Evolutionary conservation across 768 basidiomycete genomes (phyloP).

Genomic region (Albatrellus ellisii): DNA sequence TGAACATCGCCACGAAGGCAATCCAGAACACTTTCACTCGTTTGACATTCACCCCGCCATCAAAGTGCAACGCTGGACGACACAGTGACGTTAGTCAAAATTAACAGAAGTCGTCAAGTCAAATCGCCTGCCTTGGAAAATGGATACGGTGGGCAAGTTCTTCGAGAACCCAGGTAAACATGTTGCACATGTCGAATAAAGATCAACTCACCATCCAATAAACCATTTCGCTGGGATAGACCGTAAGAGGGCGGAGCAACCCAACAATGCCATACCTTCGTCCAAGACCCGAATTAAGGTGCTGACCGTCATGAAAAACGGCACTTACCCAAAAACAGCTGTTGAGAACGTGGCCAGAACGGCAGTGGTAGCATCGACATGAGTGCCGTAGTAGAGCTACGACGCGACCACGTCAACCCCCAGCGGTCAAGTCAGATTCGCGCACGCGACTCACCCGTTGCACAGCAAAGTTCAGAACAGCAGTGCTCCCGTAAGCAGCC

Average conservation of each 20-base stretch:
- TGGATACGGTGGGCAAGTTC: slow-evolving; percentile 45
- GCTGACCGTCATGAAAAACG: background rate
- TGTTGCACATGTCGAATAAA: background rate
- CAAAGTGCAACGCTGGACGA: slow-evolving; percentile 34
- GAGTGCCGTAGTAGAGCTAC: slow-evolving; percentile 46
- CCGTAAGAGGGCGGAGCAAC: slow-evolving; percentile 40
- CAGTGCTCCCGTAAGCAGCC: slow-evolving; percentile 36
- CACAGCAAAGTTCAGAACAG: slow-evolving; percentile 49
- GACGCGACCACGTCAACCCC: background rate
- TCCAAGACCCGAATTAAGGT: background rate
- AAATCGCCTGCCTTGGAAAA: slow-evolving; percentile 36
- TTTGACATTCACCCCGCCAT: slow-evolving; percentile 29
- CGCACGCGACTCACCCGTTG: slow-evolving; percentile 29
- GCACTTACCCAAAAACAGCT: slow-evolving; percentile 47
- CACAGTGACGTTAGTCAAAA: slow-evolving; percentile 18
- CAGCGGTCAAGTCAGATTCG: background rate
- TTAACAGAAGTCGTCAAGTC: background rate
- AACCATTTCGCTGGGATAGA: slow-evolving; percentile 53
- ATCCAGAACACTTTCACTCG: slow-evolving; percentile 40
- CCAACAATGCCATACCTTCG: slow-evolving; percentile 46
- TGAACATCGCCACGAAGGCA: slow-evolving; percentile 37
- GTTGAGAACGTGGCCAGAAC: slow-evolving; percentile 52
- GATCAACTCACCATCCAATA: slow-evolving; percentile 35
- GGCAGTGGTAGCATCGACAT: slow-evolving; percentile 40
- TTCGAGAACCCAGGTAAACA: slow-evolving; percentile 10